Evolutionary conservation across 2,329 filamentous ascomycete species (phyloP), one percentile per base, ranked within the genome.

Genomic region (Aspergillus sp.): DNA sequence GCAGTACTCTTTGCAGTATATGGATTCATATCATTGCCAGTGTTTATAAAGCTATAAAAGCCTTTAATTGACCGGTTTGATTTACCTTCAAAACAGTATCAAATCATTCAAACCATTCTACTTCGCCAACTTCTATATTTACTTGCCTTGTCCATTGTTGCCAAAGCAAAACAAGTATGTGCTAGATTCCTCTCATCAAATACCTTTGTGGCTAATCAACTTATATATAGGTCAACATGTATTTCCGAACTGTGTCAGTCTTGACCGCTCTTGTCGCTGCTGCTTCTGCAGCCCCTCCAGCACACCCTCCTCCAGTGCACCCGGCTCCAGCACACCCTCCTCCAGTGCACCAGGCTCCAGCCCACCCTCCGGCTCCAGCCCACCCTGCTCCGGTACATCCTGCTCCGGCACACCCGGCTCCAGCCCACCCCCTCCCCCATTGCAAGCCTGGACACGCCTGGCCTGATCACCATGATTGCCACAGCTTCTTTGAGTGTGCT

Each of bases 401-500:
- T 1, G 32, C 4, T 4, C 32, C 32, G 5, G 32, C 5, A 12
- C 32, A 37, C 33, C 33, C 33, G 2, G 13, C 33, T 37, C 33
- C 33, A 9, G 5, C 13, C 3, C 33, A 37, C n/a, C 17, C 33
- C n/a, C 33, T 37, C 30, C 25, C 43, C 22, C 43, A 12, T 15
- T 44, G 43, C 43, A 17, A 44, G 30, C 43, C 43, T 5, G 43
- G 43, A 22, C n/a, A 35, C 7, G 39, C 46, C 30, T 51, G 49
- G 49, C 43, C 49, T 4, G 49, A 51, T 17, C 43, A 44, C 42
- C 19, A 39, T 10, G 43, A 51, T 33, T 51, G 49, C 39, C 49
- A 51, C 13, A 33, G 33, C 41, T 51, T 51, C 42, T 51, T 27
- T n/a, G 49, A 51, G 35, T 51, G 49, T 15, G 46, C 49, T 13